Evolutionary conservation across 176 grass and related monocot genomes (phyloP), one percentile per base, ranked within the genome.

Genomic region (Raddia guianensis): DNA sequence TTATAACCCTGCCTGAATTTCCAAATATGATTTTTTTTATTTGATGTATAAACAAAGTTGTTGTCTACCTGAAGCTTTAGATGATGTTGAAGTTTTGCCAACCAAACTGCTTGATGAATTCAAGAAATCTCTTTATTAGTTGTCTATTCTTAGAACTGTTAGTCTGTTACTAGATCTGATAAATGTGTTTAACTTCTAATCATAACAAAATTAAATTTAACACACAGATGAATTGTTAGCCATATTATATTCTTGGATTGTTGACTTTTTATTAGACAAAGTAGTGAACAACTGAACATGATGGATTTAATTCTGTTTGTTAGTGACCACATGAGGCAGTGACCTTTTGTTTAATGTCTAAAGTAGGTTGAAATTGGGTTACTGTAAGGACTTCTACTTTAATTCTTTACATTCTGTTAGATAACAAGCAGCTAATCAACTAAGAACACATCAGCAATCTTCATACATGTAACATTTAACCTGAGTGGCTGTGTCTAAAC

Each of bases 381-480:
- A 73, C 51, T 45, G 52, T 46, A 61, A 61, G n/a, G 50, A 66
- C 32, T 73, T 73, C 49, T 83, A 74, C 49, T n/a, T 72, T 46
- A 77, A 5, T 62, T 49, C 2, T 16, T 55, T 68, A 54, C 70
- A 77, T 71, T 87, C 56, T 66, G 57, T 83, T 87, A 83, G 67
- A 42, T 78, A 72, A 82, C 42, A 83, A 66, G 73, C 40, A 27
- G 21, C 37, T 62, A 33, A 18, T 19, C 12, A 80, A 50, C 12
- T 54, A 70, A 20, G 53, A 80, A 0, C 53, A 8, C 54, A 76
- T 8, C 37, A 20, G 3, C 70, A 20, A 48, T 63, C 11, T 43
- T 71, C 16, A 11, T 35, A 81, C 3, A 70, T 62, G 76, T 73
- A 70, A 81, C 3, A 70, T 53, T 82, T 73, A 70, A 82, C 57